Percentiles rank a stretch among this genome's conserved stretches.
These are phyloP conservation scores for Lecanicillium sp. DNA, from an alignment of 2,329 filamentous ascomycete genomes.

Conservation along the genomic window DNA sequence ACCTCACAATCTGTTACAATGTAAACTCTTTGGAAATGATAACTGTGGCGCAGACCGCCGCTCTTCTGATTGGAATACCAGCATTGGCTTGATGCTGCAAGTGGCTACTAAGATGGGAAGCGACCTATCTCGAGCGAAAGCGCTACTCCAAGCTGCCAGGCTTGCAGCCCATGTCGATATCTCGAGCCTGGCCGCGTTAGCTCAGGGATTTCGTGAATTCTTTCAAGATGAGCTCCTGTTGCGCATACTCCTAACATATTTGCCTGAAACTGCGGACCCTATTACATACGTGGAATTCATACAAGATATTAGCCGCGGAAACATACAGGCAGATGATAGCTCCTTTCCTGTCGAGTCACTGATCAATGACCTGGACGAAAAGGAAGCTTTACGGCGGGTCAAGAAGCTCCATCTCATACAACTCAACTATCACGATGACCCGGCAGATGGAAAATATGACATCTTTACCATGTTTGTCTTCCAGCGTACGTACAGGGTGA, in stretches of 20 bases:
- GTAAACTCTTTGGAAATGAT: no score
- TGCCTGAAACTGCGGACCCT: conserved; percentile 64
- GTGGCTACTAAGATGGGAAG: conserved; percentile 7
- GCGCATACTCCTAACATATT: conserved; percentile 65
- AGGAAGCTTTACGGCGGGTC: conserved; percentile 54
- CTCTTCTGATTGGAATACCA: no score
- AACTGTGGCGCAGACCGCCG: no score
- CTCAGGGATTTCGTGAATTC: conserved; percentile 45
- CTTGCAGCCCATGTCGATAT: conserved; percentile 60
- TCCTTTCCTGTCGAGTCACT: conserved; percentile 45
- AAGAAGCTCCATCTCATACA: conserved; percentile 55
- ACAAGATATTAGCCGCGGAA: conserved; percentile 42
- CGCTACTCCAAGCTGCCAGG: conserved; percentile 64
- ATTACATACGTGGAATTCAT: conserved; percentile 54
- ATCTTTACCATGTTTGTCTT: conserved; percentile 56
- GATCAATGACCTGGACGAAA: conserved; percentile 51
- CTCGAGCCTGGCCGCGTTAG: conserved; percentile 50
- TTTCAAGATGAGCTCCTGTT: conserved; percentile 58
- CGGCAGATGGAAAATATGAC: conserved; percentile 42
- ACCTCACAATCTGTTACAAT: no score
- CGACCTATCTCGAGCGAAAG: conserved; percentile 55
- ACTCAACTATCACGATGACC: conserved; percentile 42
- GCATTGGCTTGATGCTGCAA: no score
- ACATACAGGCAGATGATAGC: conserved; percentile 28
- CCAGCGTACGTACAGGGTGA: conserved; percentile 59